These are phyloP conservation scores for Hypoxylon intermedium DNA, from an alignment of 495 filamentous ascomycete genomes.

Conservation along the genomic window DNA sequence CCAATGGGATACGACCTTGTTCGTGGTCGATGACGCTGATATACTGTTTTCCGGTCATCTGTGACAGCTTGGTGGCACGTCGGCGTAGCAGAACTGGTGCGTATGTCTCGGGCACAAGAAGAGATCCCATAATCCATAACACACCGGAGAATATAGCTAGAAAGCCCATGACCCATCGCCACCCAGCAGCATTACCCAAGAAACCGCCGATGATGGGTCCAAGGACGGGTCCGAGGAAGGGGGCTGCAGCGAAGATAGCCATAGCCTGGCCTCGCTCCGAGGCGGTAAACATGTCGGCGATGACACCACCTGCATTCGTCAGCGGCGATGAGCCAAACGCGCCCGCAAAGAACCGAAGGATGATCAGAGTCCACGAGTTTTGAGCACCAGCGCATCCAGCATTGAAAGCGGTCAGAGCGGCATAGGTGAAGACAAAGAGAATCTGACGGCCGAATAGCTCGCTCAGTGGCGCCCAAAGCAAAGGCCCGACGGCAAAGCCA, in stretches of 20 bases:
- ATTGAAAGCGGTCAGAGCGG: constrained; percentile 64
- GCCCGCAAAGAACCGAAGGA: constrained; percentile 68
- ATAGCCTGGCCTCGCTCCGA: constrained; percentile 68
- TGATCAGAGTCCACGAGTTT: constrained; percentile 59
- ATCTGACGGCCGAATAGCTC: constrained; percentile 69
- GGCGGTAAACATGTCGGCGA: constrained; percentile 68
- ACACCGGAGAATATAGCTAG: constrained; percentile 69
- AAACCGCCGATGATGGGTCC: constrained; percentile 67
- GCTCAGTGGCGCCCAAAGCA: constrained; percentile 43
- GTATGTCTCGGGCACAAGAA: constrained; percentile 80
- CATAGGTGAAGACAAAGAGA: constrained; percentile 63
- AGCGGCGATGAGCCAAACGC: constrained; percentile 69
- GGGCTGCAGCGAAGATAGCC: constrained; percentile 58
- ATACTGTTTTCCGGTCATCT: constrained; percentile 66
- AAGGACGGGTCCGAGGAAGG: constrained; percentile 64
- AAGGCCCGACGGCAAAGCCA: constrained; percentile 57
- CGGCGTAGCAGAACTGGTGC: constrained; percentile 64
- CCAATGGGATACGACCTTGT: constrained; percentile 41
- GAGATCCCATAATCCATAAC: constrained; percentile 60
- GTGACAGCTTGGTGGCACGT: constrained; percentile 66
- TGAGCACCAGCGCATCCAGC: constrained; percentile 42
- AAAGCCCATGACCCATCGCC: constrained; percentile 71
- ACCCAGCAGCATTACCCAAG: constrained; percentile 63
- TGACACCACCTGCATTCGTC: constrained; percentile 65
- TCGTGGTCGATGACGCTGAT: constrained; percentile 51